Percentiles rank a stretch among this genome's conserved stretches.
phyloP scores from a whole-genome alignment of 2,329 filamentous ascomycete species.

The Xylariaceae sp. region DNA sequence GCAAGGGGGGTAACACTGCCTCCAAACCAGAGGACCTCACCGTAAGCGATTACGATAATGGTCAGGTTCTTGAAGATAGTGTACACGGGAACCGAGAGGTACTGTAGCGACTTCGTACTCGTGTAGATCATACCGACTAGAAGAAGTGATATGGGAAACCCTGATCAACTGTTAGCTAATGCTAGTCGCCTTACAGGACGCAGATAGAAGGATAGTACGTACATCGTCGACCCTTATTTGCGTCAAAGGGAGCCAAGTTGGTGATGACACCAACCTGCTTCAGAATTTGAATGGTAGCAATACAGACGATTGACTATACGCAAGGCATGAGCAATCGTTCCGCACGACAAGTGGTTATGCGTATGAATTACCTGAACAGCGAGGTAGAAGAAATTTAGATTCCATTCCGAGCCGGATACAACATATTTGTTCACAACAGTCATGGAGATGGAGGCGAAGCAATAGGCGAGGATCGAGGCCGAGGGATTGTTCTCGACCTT shows the following conservation, averaged over 20 bases:
- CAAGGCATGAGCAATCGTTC: constrained; percentile 16
- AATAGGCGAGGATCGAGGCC: constrained; percentile 83
- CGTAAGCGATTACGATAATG: constrained; percentile 97
- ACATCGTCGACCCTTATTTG: constrained; percentile 90
- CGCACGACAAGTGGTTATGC: neutral
- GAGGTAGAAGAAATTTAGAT: constrained; percentile 93
- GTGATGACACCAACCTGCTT: constrained; percentile 78
- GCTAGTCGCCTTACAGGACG: neutral
- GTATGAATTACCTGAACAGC: constrained; percentile 69
- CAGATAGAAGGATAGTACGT: constrained; percentile 33
- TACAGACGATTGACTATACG: constrained; percentile 77
- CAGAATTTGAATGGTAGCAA: constrained; percentile 73
- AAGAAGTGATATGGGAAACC: constrained; percentile 93
- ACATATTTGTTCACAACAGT: constrained; percentile 99
- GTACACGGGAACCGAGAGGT: constrained; percentile 94
- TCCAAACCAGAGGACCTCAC: constrained; percentile 97
- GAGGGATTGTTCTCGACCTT: constrained; percentile 68
- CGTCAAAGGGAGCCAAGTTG: constrained; percentile 74
- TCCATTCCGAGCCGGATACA: constrained; percentile 83
- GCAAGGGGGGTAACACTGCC: constrained; percentile 82
- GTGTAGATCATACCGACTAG: constrained; percentile 99
- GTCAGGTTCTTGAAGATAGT: constrained; percentile 99
- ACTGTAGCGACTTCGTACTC: constrained; percentile 90
- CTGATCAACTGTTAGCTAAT: constrained; percentile 40
- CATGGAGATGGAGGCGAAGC: constrained; percentile 95